These are phyloP conservation scores for Parasarocladium wereldwijsianum DNA, from an alignment of 2,329 filamentous ascomycete genomes.

Conservation along the genomic window DNA sequence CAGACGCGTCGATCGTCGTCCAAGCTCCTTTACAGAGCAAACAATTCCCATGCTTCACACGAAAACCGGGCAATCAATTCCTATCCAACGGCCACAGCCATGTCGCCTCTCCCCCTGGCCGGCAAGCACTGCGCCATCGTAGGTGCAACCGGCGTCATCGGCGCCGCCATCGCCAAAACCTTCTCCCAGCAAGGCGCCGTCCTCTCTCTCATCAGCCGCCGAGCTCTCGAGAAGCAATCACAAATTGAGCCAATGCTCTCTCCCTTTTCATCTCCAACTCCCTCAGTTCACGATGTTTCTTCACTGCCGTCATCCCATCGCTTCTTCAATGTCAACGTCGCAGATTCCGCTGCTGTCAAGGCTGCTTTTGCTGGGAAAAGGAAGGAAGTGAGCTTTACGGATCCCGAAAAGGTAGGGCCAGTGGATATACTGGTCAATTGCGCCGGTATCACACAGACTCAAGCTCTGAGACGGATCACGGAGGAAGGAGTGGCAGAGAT, in stretches of 20 bases:
- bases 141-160: constrained; percentile 58
- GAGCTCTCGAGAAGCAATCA: constrained; percentile 28
- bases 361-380: constrained; percentile 11
- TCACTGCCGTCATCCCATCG: constrained; percentile 11
- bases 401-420: constrained; percentile 13
- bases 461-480: constrained; percentile 42
- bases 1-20: too few relatives aligned
- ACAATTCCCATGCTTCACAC: too few relatives aligned
- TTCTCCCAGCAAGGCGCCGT: constrained; percentile 48
- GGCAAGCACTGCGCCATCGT: constrained; percentile 47
- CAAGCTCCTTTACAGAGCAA: too few relatives aligned
- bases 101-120: constrained; percentile 22
- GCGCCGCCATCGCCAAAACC: constrained; percentile 48
- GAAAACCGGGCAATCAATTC: too few relatives aligned
- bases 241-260: constrained; percentile 18
- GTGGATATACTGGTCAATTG: constrained; percentile 61
- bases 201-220: constrained; percentile 47
- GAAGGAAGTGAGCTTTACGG: constrained; percentile 1
- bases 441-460: constrained; percentile 56
- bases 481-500: constrained; percentile 37
- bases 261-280: constrained; percentile 9
- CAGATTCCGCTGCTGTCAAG: constrained; percentile 14
- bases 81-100: too few relatives aligned
- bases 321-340: constrained; percentile 20
- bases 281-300: not conserved